Percentiles rank a stretch among this genome's conserved stretches.
Evolutionary conservation across 2,329 filamentous ascomycete genomes (phyloP).

Genomic region (Cryphonectria radicalis): DNA sequence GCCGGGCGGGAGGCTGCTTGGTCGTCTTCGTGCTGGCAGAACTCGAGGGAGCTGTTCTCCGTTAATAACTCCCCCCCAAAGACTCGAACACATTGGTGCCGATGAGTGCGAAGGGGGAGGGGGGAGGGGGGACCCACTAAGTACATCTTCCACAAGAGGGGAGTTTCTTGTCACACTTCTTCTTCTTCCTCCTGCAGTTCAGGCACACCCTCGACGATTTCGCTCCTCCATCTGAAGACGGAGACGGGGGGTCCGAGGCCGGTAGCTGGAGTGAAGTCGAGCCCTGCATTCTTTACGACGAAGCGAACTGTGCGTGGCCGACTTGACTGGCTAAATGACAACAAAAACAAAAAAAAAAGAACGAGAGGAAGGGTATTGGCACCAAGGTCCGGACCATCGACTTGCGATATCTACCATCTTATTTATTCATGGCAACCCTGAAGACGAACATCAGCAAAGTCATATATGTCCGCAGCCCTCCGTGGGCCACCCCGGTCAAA

Average conservation of each 20-base stretch:
- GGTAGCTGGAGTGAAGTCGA: slow-evolving; percentile 25
- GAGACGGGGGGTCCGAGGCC: slow-evolving; percentile 28
- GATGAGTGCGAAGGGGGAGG: neutral
- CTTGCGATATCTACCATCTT: slow-evolving; percentile 20
- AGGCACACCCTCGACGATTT: slow-evolving; percentile 37
- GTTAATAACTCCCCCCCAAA: slow-evolving; percentile 12
- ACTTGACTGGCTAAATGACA: slow-evolving; percentile 1
- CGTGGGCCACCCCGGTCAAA: slow-evolving; percentile 24
- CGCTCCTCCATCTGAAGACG: slow-evolving; percentile 30
- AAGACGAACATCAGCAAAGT: slow-evolving; percentile 24
- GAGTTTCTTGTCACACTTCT: slow-evolving; percentile 37
- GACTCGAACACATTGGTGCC: neutral
- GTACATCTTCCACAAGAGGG: slow-evolving; percentile 37
- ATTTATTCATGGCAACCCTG: slow-evolving; percentile 18
- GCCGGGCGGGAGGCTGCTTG: slow-evolving; percentile 16
- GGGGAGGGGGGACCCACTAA: slow-evolving; percentile 32
- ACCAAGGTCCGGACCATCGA: slow-evolving; percentile 16
- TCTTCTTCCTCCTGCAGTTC: slow-evolving; percentile 37
- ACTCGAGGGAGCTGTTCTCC: slow-evolving; percentile 33
- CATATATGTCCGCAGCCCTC: slow-evolving; percentile 27
- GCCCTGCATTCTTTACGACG: slow-evolving; percentile 25
- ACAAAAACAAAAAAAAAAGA: neutral
- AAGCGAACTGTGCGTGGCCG: slow-evolving; percentile 1
- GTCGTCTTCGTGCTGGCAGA: slow-evolving; percentile 37
- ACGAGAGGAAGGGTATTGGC: neutral